Conservation (phyloP, 257 asterid genomes). For the Solanum piurae region DNA sequence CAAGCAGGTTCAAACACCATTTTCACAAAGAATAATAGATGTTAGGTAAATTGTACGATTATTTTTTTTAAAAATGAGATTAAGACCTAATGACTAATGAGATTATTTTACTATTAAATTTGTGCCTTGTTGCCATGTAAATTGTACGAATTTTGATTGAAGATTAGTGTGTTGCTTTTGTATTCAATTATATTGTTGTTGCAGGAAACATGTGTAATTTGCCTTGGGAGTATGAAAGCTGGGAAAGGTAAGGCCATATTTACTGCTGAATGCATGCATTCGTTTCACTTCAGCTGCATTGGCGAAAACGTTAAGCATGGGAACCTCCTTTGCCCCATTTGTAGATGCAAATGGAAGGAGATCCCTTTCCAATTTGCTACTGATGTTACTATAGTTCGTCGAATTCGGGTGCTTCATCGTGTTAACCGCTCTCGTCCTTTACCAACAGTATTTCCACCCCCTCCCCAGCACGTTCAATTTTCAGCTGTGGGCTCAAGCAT, state of each 20-base stretch:
- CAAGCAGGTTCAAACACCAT: neutral
- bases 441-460: no score
- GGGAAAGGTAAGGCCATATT: conserved; percentile 20
- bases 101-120: neutral
- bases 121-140: neutral
- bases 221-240: conserved; percentile 9
- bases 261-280: conserved; percentile 23
- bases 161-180: neutral
- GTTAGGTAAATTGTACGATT: no score
- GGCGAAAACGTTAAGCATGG: conserved; percentile 17
- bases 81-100: neutral
- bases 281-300: conserved; percentile 25
- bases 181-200: neutral
- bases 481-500: conserved; percentile 1
- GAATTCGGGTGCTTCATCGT: neutral
- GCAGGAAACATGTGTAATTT: conserved; percentile 21
- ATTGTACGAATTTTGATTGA: no score
- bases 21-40: no score
- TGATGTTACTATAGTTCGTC: neutral
- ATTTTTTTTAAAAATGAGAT: no score
- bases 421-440: neutral
- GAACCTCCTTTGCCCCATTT: conserved; percentile 17
- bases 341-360: conserved; percentile 22
- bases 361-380: conserved; percentile 1
- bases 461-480: neutral